phyloP scores from a whole-genome alignment of 179 eudicot genomes.

The Patellifolia procumbens region DNA sequence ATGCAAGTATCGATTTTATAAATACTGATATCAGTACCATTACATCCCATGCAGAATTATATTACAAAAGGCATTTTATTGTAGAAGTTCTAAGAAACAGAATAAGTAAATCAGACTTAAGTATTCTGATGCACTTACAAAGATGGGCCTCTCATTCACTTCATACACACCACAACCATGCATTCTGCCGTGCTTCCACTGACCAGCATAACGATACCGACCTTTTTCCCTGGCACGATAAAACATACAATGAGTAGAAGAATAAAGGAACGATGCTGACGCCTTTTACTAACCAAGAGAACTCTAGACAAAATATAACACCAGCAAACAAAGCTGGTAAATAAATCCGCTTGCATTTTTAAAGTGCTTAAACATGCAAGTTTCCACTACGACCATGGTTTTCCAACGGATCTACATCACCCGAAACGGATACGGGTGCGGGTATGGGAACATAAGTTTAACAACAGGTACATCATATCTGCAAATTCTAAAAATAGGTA shows the following conservation, averaged over 20 bases:
- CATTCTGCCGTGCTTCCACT: conserved; percentile 93
- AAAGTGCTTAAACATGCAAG: neutral
- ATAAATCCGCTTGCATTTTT: neutral
- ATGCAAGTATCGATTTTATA: neutral
- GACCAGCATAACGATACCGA: conserved; percentile 89
- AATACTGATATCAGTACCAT: neutral
- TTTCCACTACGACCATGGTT: neutral
- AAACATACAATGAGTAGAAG: conserved; percentile 3
- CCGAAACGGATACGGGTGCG: no score
- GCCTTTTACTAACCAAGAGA: neutral
- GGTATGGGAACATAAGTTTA: no score
- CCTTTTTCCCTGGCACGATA: conserved; percentile 72
- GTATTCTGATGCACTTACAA: conserved; percentile 46
- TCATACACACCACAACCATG: conserved; percentile 93
- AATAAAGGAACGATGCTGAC: neutral
- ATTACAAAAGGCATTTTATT: neutral
- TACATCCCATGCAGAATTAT: neutral
- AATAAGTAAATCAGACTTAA: neutral
- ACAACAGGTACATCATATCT: no score
- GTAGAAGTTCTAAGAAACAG: neutral
- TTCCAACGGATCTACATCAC: neutral
- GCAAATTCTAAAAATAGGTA: no score
- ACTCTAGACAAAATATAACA: neutral
- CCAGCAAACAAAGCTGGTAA: neutral
- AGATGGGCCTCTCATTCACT: conserved; percentile 68